phyloP scores from a whole-genome alignment of 345 rosid species.

The Linum lewisii region DNA sequence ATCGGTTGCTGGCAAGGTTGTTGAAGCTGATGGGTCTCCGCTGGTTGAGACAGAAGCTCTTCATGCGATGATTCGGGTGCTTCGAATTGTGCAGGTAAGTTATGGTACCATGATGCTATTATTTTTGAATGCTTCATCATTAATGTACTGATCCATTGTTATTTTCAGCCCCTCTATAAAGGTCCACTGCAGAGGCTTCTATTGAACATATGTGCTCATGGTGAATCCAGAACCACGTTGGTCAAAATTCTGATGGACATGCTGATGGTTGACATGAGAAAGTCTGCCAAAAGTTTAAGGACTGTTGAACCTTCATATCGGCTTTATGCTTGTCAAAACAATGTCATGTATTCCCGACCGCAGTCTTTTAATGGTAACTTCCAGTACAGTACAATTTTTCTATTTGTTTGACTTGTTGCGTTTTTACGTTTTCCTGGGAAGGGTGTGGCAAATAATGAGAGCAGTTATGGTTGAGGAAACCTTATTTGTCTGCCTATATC shows the following conservation, averaged over 20 bases:
- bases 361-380: slow-evolving; percentile 71
- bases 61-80: slow-evolving; percentile 77
- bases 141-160: slow-evolving; percentile 6
- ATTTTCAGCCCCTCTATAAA: slow-evolving; percentile 78
- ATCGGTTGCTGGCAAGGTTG: slow-evolving; percentile 46
- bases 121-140: slow-evolving; percentile 4
- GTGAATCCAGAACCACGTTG: slow-evolving; percentile 64
- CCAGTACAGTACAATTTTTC: background rate
- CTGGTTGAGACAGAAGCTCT: slow-evolving; percentile 72
- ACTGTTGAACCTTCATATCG: slow-evolving; percentile 58
- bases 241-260: slow-evolving; percentile 78
- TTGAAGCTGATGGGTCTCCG: slow-evolving; percentile 90
- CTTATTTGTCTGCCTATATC: too few species aligned
- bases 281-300: slow-evolving; percentile 32
- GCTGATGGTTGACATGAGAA: slow-evolving; percentile 73
- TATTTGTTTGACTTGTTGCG: background rate
- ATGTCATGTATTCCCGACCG: slow-evolving; percentile 88
- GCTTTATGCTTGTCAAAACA: slow-evolving; percentile 87
- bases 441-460: too few species aligned
- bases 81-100: slow-evolving; percentile 86
- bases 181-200: slow-evolving; percentile 90
- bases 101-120: background rate
- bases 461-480: too few species aligned
- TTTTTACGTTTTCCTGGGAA: too few species aligned
- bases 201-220: slow-evolving; percentile 82